Conservation (phyloP, 108 stramenopile genomes). For the Schizochytrium sp. region DNA sequence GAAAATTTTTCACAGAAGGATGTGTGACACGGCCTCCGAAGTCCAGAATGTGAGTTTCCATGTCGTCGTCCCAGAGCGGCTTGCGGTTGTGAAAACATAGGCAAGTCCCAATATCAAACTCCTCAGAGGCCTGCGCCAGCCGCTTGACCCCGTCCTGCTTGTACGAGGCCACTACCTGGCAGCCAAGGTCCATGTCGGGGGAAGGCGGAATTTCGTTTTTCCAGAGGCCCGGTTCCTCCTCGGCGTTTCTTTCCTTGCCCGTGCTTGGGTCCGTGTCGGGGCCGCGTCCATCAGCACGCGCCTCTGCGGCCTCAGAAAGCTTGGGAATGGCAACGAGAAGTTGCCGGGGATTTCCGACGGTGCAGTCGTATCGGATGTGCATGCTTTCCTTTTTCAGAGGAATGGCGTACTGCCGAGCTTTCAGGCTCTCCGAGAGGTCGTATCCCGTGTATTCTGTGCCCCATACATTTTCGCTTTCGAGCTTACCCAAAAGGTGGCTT, state of each 20-base stretch:
- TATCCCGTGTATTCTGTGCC: neutral
- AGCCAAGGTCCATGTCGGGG: neutral
- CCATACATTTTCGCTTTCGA: neutral
- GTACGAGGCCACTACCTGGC: neutral
- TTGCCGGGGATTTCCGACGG: neutral
- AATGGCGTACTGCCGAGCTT: neutral
- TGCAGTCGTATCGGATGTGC: neutral
- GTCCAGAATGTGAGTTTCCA: conserved; percentile 51
- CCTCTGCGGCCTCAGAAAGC: neutral
- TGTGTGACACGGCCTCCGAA: conserved; percentile 54
- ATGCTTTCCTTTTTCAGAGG: neutral
- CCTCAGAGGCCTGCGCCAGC: neutral
- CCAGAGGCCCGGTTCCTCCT: neutral
- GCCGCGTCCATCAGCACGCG: neutral
- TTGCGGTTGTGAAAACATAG: conserved; percentile 35
- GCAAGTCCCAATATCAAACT: neutral
- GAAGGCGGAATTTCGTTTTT: neutral
- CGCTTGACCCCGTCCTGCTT: neutral
- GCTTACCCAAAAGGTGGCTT: neutral
- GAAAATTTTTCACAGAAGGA: conserved; percentile 55
- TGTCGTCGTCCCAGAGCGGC: conserved; percentile 47
- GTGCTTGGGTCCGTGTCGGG: neutral
- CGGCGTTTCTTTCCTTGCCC: neutral
- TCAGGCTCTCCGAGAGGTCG: neutral
- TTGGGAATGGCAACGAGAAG: neutral